A percentile compares a stretch with the other conserved stretches of the same genome.
These are phyloP conservation scores for Leishmania guyanensis DNA, from an alignment of 208 protist species.

Conservation along the genomic window DNA sequence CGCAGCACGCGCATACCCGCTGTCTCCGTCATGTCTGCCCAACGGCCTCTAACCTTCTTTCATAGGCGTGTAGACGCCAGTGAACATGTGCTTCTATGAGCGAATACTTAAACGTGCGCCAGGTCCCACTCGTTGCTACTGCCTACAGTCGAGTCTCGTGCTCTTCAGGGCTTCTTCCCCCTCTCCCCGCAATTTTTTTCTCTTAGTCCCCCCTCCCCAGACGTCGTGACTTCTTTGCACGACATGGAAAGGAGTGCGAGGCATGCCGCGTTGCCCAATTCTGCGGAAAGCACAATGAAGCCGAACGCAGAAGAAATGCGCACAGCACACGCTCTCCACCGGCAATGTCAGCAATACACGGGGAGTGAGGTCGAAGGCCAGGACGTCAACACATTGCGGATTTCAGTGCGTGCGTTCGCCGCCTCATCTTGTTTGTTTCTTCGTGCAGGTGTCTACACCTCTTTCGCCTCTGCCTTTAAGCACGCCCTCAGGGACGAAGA, in stretches of 20 bases:
- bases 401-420: not conserved
- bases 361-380: not conserved
- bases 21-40: not conserved
- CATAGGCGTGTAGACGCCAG: not conserved
- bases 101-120: not conserved
- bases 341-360: not conserved
- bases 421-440: not conserved
- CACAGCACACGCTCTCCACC: not conserved
- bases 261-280: not conserved
- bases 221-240: not conserved
- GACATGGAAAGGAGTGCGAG: not conserved
- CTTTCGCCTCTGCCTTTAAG: not conserved
- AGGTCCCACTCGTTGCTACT: not conserved
- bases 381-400: not conserved
- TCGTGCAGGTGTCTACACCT: not conserved
- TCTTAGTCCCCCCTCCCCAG: not conserved
- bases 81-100: not conserved
- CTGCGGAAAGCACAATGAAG: not conserved
- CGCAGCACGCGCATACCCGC: not conserved
- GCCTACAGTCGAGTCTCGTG: not conserved
- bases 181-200: not conserved
- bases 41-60: not conserved
- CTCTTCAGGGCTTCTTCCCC: not conserved
- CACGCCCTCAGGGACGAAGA: too few species aligned
- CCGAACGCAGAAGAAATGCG: not conserved